Evolutionary conservation across 2,329 filamentous ascomycete species (phyloP).

Genomic region (Amphichorda felina): DNA sequence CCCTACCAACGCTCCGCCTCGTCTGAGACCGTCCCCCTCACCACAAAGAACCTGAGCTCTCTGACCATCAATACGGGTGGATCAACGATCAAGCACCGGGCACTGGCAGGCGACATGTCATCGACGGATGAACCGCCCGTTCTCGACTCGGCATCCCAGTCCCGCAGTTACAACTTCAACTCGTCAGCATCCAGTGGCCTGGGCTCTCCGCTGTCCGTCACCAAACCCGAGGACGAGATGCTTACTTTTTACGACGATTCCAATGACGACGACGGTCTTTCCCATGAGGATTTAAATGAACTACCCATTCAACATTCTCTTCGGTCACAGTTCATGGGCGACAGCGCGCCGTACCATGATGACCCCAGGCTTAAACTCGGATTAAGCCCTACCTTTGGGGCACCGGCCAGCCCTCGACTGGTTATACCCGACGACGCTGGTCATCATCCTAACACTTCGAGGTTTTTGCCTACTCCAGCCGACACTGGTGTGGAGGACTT

Average conservation of each 20-base stretch:
- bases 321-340: background rate
- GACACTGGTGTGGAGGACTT: conserved; percentile 27
- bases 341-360: conserved; percentile 1
- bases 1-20: conserved; percentile 24
- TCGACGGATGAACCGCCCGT: background rate
- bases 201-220: conserved; percentile 22
- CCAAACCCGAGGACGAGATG: conserved; percentile 25
- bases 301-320: background rate
- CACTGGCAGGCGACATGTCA: background rate
- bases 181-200: conserved; percentile 15
- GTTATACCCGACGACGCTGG: background rate
- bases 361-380: background rate
- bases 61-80: conserved; percentile 10
- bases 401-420: background rate
- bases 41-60: conserved; percentile 11
- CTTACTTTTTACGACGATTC: conserved; percentile 31
- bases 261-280: background rate
- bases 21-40: conserved; percentile 13
- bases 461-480: conserved; percentile 19
- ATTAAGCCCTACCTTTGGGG: background rate
- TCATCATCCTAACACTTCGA: conserved; percentile 5
- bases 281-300: too few species aligned
- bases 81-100: background rate
- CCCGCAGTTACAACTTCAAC: conserved; percentile 16
- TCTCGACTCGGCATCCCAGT: background rate